Percentiles rank a stretch among this genome's conserved stretches.
Conservation (phyloP, 2,329 filamentous ascomycete species). For the Lasiodiplodia gonubiensis region DNA sequence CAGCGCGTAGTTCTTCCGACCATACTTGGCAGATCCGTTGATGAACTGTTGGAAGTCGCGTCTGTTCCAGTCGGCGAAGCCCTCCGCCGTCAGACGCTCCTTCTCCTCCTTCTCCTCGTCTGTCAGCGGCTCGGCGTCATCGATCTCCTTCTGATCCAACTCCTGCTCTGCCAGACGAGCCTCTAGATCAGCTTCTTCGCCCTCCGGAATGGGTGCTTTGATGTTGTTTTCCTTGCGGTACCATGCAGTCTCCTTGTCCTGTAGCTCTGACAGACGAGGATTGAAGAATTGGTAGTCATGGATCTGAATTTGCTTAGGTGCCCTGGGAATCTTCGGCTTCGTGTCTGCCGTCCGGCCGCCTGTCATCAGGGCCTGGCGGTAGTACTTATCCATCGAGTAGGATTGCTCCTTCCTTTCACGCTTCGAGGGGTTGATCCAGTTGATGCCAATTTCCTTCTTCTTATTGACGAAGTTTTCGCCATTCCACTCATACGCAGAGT, state of each 20-base stretch:
- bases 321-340: conserved; percentile 93
- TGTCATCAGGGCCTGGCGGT: conserved; percentile 86
- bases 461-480: conserved; percentile 87
- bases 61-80: conserved; percentile 94
- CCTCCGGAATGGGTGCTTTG: conserved; percentile 88
- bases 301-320: conserved; percentile 87
- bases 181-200: conserved; percentile 82
- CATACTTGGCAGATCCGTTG: conserved; percentile 92
- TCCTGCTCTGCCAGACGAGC: conserved; percentile 87
- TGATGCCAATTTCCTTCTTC: conserved; percentile 90
- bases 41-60: conserved; percentile 98
- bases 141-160: conserved; percentile 88
- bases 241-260: conserved; percentile 94
- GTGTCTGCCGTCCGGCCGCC: conserved; percentile 78
- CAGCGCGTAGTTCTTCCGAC: conserved; percentile 80
- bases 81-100: conserved; percentile 76
- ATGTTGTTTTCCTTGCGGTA: conserved; percentile 97
- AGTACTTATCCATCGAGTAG: conserved; percentile 99
- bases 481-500: conserved; percentile 99
- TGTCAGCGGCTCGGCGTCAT: conserved; percentile 84
- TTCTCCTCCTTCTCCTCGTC: conserved; percentile 92
- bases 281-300: conserved; percentile 99
- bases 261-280: conserved; percentile 78
- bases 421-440: conserved; percentile 98
- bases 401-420: conserved; percentile 97